Conservation (phyloP, 306 rosid genomes). For the Gynostemma pentaphyllum region DNA sequence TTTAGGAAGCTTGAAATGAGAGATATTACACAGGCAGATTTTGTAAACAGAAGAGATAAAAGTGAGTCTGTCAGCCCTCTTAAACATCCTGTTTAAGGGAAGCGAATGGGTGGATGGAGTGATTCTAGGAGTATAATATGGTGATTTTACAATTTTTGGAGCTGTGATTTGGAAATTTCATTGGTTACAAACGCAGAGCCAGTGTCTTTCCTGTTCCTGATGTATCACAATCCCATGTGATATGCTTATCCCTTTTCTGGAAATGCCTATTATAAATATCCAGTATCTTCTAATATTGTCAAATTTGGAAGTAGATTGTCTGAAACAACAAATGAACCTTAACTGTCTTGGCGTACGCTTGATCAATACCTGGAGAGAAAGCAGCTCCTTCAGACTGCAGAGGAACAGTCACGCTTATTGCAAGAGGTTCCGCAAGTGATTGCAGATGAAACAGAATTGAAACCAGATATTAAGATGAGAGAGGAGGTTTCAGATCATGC, state of each 20-base stretch:
- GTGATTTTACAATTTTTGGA: neutral
- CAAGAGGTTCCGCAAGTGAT: conserved; percentile 50
- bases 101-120: neutral
- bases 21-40: no score
- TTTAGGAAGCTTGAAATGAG: no score
- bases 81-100: no score
- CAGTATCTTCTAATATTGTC: neutral
- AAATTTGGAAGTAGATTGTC: neutral
- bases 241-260: neutral
- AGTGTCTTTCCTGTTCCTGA: no score
- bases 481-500: conserved; percentile 21
- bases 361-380: conserved; percentile 52
- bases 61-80: no score
- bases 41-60: no score
- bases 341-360: conserved; percentile 39
- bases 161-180: neutral
- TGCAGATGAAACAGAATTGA: conserved; percentile 45
- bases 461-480: conserved; percentile 4
- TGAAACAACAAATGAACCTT: conserved; percentile 28
- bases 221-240: neutral
- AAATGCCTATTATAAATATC: neutral
- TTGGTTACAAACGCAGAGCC: no score
- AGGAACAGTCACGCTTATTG: conserved; percentile 55
- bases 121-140: neutral
- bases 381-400: conserved; percentile 51